Base-by-base conservation (phyloP, 306 rosid genomes). In the Ammopiptanthus mongolicus region DNA sequence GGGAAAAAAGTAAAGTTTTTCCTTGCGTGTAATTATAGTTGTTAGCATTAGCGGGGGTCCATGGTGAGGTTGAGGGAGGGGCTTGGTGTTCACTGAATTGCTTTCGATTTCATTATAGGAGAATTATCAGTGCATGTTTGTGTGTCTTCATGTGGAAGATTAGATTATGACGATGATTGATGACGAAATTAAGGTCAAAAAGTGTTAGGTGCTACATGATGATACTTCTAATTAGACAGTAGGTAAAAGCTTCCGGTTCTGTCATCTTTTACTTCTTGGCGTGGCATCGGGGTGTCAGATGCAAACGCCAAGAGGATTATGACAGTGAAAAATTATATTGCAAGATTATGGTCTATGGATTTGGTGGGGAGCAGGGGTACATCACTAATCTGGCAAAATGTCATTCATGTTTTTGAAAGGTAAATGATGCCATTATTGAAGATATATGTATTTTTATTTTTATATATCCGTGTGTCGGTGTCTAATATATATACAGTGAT, bases 111-210 rank as follows among this genome's bases (percentile, higher is more conserved):
- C 71, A 81, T 84, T 73, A 65, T 80, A 62, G 71, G 65, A 56
- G 71, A 48, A 64, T 69, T 69, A 51, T 63, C n/a, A n/a, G 69
- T 76, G 82, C 81, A 72, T 85, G 86, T 76, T 71, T 79, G 86
- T 22, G 83, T 78, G 82, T 67, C 84, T 82, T 85, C 1, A 59
- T 51, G 76, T 55, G 80, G 66, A 85, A 85, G 80, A 82, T 79
- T 71, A 79, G 75, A 51, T 78, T 71, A 66, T 60, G 77, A 79
- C 76, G 82, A 82, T 82, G 82, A 66, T 78, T 79, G 82, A 82
- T 82, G 82, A 66, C 80, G 66, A 76, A 71, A 34, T 67, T 82
- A 63, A 59, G 82, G 80, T 75, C 62, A 79, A 82, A 71, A 76
- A 44, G 79, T 48, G 55, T 25, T 80, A 61, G 55, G 37, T 67